Base-by-base conservation (phyloP, 164 flowering plant genomes). In the Vitis amurensis region DNA sequence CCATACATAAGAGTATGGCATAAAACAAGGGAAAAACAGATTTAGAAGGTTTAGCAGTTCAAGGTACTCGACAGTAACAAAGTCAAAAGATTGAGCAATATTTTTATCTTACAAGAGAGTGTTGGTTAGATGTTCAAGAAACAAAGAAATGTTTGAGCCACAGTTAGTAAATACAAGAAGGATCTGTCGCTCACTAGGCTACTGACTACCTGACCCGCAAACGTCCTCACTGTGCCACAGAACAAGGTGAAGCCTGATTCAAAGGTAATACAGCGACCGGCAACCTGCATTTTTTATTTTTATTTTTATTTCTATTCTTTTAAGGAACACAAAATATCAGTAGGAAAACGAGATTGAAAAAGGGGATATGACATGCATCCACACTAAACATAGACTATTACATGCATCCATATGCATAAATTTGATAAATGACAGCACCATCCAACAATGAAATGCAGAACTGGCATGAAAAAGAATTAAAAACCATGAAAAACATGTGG, bases 221-320 rank as follows among this genome's bases (percentile, higher is more conserved):
- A 14, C 6, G 17, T 16, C 11, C 64, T 61, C 17, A 61, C 44
- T 61, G 64, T 14, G 59, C 59, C 11, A 59, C 47, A 5, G 62
- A 30, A 37, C 64, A 61, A 13, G 48, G 64, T 7, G 47, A 50
- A 17, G 64, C 64, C 19, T 61, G 49, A 37, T 61, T 61, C 64
- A 61, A 15, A 31, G 64, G 50, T 19, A 61, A 37, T 14, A 15
- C 64, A 37, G 17, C 50, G 5, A 9, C 64, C 50, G 5, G 49
- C 19, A 15, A 37, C 50, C 64, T 61, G 64, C 64, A 61, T 31
- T 31, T 31, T 61, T 61, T 30, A 4, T 31, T 31, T 31, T 4
- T 31, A 4, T 31, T 31, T 31, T 31, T 31, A 31, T 31, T 31
- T 31, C 7, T 31, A 0, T 31, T 31, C 2, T 31, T 4, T 31